phyloP scores from a whole-genome alignment of 192 early-diverging fungal species.

The Obelidium mucronatum region DNA sequence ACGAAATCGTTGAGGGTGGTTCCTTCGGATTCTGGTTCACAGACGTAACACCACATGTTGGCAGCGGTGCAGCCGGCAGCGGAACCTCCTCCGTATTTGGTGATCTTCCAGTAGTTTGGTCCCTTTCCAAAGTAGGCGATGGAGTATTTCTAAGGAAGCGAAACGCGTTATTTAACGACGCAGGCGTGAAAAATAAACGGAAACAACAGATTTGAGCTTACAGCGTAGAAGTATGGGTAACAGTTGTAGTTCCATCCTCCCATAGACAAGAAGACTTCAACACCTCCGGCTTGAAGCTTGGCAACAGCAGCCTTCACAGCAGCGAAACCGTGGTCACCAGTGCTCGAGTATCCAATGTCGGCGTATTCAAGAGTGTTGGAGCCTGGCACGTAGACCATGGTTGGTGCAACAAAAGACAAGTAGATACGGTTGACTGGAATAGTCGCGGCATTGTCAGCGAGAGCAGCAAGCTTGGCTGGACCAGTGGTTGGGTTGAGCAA shows the following conservation, averaged over 20 bases:
- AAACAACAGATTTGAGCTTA: neutral
- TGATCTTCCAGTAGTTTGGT: conserved; percentile 33
- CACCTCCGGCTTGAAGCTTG: conserved; percentile 9
- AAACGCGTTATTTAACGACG: neutral
- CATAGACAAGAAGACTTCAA: conserved; percentile 26
- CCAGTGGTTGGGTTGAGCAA: conserved; percentile 22
- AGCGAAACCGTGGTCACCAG: conserved; percentile 27
- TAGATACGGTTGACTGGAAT: conserved; percentile 27
- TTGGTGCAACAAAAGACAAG: conserved; percentile 22
- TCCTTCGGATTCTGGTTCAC: neutral
- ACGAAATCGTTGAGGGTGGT: conserved; percentile 22
- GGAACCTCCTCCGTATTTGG: neutral
- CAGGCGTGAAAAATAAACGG: neutral
- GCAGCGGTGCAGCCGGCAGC: conserved; percentile 18
- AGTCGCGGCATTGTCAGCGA: conserved; percentile 21
- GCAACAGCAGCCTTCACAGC: conserved; percentile 11
- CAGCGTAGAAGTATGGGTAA: conserved; percentile 16
- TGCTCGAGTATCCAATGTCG: neutral
- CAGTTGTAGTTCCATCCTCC: conserved; percentile 31
- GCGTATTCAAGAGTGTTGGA: conserved; percentile 2
- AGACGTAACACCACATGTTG: conserved; percentile 32
- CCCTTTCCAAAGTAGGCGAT: conserved; percentile 28
- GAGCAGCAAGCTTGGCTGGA: conserved; percentile 25
- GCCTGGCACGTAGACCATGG: conserved; percentile 24
- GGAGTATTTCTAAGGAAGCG: conserved; percentile 30